A percentile compares a stretch with the other conserved stretches of the same genome.
Evolutionary conservation across 2,329 filamentous ascomycete genomes (phyloP).

Genomic region (Claviceps pusilla): DNA sequence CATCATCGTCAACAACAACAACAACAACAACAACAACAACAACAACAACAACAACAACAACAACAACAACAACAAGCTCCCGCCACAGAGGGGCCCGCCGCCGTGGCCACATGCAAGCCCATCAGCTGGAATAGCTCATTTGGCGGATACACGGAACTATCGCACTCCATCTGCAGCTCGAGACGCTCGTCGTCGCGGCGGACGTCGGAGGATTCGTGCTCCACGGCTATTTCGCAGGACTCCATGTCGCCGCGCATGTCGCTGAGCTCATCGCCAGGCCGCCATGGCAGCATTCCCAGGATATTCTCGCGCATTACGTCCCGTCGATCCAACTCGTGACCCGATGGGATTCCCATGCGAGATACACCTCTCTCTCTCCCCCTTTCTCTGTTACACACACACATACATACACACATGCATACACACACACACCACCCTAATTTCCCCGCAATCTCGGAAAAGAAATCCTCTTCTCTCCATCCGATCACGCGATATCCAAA

Average conservation of each 20-base stretch:
- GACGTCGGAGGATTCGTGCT: slow-evolving; percentile 4
- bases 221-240: slow-evolving; percentile 1
- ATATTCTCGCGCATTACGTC: slow-evolving; percentile 5
- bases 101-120: neutral
- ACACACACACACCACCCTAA: too few species aligned
- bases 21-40: neutral
- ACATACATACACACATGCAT: too few species aligned
- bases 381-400: neutral
- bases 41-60: neutral
- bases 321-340: slow-evolving; percentile 2
- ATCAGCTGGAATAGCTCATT: slow-evolving; percentile 1
- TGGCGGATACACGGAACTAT: neutral
- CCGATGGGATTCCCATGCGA: neutral
- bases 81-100: neutral
- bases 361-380: neutral
- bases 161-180: neutral
- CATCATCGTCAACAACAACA: neutral
- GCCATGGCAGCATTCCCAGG: slow-evolving; percentile 5
- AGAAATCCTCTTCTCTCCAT: neutral
- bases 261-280: slow-evolving; percentile 6
- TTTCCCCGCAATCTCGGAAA: neutral
- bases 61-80: neutral
- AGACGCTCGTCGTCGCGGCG: slow-evolving; percentile 3
- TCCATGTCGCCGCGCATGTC: slow-evolving; percentile 4
- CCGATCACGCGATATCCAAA: neutral